Evolutionary conservation across 768 basidiomycete genomes (phyloP), one percentile per base, ranked within the genome.

Genomic region (Strobilomyces dryophilus): DNA sequence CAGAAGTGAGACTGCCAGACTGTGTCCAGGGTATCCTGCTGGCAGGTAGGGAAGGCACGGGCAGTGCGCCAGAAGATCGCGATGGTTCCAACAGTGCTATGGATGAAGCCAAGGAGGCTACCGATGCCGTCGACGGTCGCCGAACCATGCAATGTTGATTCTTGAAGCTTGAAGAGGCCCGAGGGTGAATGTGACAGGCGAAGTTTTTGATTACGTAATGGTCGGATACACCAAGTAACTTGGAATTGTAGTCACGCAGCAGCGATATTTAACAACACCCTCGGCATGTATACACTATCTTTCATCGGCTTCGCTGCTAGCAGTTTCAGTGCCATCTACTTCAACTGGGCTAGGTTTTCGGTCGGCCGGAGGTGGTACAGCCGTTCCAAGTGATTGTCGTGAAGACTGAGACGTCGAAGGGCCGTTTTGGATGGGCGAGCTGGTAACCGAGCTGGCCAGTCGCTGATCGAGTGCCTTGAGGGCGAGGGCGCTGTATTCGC

Each of bases 381-480:
- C 61, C 15, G 65, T 64, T 32, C 71, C 45, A 11, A 55, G 56
- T n/a, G 67, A 62, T 15, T 66, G 32, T 15, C 47, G 65, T 27
- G 68, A 64, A 10, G 67, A 52, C 45, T 69, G 68, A 20, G 66
- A 54, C 32, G 64, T 57, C 18, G 70, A 57, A 24, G 60, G 56
- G 52, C 65, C 70, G 42, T 64, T 67, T 52, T 69, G 68, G 26
- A 51, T 63, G 40, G 73, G 61, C 2, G 70, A 57, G 47, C 48
- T 63, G 32, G 67, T 53, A 47, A 66, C 58, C 47, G 80, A 78
- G 55, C 79, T 85, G 29, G 95, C 92, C 48, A 98, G 70, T 29
- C 94, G 82, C 63, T 97, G 94, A 62, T 99, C 97, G 34, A 99
- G 80, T 4, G 97, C 97, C 70, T 98, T 97, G 63, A 99, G 74